Percentiles rank a stretch among this genome's conserved stretches.
Evolutionary conservation across 1,284 basidiomycete genomes (phyloP).

Genomic region (Wolfiporia cocos): DNA sequence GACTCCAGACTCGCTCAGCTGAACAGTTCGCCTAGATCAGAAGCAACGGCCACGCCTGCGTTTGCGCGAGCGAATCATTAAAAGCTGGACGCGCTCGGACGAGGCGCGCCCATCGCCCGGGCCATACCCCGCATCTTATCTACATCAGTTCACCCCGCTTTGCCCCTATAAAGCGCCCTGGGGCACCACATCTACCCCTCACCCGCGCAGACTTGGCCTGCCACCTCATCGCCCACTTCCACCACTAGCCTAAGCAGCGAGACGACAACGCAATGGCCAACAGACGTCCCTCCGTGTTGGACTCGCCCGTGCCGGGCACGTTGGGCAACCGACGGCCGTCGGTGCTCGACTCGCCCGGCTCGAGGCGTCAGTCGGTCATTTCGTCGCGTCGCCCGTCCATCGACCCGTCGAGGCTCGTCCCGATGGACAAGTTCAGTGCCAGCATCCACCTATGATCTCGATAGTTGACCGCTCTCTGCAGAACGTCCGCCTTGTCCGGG

Average conservation of each 20-base stretch:
- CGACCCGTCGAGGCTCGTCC: conserved; percentile 66
- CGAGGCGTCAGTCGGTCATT: conserved; percentile 28
- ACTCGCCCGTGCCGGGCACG: conserved; percentile 10
- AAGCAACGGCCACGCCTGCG: too few species aligned
- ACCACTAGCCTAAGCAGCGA: too few species aligned
- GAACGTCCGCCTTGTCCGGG: conserved; percentile 49
- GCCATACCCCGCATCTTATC: conserved; percentile 12
- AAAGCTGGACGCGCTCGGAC: too few species aligned
- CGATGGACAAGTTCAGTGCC: conserved; percentile 64
- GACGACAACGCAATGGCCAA: conserved; percentile 15
- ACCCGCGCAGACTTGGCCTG: too few species aligned
- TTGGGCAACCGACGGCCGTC: conserved; percentile 29
- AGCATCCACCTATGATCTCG: background rate
- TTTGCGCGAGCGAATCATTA: too few species aligned
- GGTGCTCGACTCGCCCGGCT: conserved; percentile 20
- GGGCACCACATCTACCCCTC: too few species aligned
- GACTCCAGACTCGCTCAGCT: too few species aligned
- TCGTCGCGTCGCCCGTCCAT: conserved; percentile 62
- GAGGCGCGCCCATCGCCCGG: too few species aligned
- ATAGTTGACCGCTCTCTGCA: conserved; percentile 20
- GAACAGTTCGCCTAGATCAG: too few species aligned
- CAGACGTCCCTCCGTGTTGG: conserved; percentile 19
- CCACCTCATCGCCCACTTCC: too few species aligned
- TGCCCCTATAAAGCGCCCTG: too few species aligned
- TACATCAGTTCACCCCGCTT: conserved; percentile 5